These are phyloP conservation scores for Venturia oleaginea DNA, from an alignment of 2,329 filamentous ascomycete species.

Conservation along the genomic window DNA sequence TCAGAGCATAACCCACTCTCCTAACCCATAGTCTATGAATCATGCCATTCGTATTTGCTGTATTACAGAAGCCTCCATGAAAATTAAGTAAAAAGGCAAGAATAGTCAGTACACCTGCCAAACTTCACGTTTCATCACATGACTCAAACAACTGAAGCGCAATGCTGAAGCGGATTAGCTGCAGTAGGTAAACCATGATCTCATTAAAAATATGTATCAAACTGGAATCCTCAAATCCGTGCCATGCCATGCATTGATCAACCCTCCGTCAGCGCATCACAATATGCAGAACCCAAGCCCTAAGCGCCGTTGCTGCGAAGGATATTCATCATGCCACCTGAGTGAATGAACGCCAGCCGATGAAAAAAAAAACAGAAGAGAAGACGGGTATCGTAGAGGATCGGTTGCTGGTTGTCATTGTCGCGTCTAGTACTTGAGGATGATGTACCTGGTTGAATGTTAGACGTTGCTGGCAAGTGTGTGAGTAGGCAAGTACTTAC, in stretches of 20 bases:
- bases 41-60: too few relatives aligned
- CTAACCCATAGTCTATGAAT: too few relatives aligned
- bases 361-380: not conserved
- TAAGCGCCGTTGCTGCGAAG: not conserved
- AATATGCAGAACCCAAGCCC: not conserved
- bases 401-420: not conserved
- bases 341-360: not conserved
- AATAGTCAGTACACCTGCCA: too few relatives aligned
- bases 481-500: constrained; percentile 43
- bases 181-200: not conserved
- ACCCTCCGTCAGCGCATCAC: not conserved
- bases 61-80: too few relatives aligned
- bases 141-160: too few relatives aligned
- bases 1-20: too few relatives aligned
- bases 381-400: not conserved
- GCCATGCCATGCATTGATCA: not conserved
- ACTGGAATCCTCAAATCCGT: not conserved
- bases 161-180: too few relatives aligned
- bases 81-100: too few relatives aligned
- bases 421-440: constrained; percentile 66
- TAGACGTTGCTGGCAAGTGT: constrained; percentile 13
- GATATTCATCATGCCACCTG: not conserved
- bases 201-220: constrained; percentile 1
- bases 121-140: not conserved
- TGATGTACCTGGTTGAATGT: constrained; percentile 56